phyloP scores from a whole-genome alignment of 2,329 filamentous ascomycete species.

The Alternaria atra region DNA sequence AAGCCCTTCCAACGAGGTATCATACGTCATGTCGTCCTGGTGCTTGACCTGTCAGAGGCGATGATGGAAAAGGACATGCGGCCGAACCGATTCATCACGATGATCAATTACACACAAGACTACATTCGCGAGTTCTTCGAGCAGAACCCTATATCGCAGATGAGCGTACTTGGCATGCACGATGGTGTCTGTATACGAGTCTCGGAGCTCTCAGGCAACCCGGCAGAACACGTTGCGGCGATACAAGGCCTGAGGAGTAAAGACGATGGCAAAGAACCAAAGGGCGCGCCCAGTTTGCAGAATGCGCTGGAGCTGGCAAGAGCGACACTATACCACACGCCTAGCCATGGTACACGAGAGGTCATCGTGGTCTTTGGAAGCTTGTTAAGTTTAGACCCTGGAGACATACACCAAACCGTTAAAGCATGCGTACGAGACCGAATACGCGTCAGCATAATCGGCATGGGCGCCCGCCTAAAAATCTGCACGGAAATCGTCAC shows the following conservation, averaged over 20 bases:
- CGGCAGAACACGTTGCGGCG: slow-evolving; percentile 83
- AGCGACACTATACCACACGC: slow-evolving; percentile 90
- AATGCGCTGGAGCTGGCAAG: slow-evolving; percentile 96
- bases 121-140: slow-evolving; percentile 97
- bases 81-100: slow-evolving; percentile 84
- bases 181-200: slow-evolving; percentile 88
- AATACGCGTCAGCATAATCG: slow-evolving; percentile 88
- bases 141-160: slow-evolving; percentile 96
- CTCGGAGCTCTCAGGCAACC: slow-evolving; percentile 91
- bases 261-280: slow-evolving; percentile 68
- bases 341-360: slow-evolving; percentile 91
- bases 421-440: slow-evolving; percentile 78
- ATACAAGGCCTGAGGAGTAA: slow-evolving; percentile 70
- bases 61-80: slow-evolving; percentile 96
- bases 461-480: slow-evolving; percentile 88
- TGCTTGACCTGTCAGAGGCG: slow-evolving; percentile 89
- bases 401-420: slow-evolving; percentile 94
- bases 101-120: slow-evolving; percentile 81
- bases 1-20: slow-evolving; percentile 96
- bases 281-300: slow-evolving; percentile 70
- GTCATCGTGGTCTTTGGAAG: slow-evolving; percentile 92
- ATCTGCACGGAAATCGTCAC: slow-evolving; percentile 89
- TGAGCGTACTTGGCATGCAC: slow-evolving; percentile 90
- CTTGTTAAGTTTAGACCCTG: slow-evolving; percentile 87
- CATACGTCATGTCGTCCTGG: slow-evolving; percentile 91